phyloP scores from a whole-genome alignment of 1,139 yeast genomes.

The Blastobotrys aristatus region DNA sequence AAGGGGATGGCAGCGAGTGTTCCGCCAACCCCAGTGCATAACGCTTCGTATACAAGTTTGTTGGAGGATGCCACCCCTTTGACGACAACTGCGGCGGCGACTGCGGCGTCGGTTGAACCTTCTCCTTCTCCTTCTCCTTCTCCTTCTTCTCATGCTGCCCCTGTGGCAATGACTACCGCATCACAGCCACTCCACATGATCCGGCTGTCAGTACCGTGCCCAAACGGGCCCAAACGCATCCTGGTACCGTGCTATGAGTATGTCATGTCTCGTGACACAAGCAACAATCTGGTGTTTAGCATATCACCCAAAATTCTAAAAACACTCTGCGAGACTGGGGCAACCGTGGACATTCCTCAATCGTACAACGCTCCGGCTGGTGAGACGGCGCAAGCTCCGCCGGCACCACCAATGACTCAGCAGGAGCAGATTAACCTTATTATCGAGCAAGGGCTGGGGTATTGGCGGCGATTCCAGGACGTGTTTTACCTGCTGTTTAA shows the following conservation, averaged over 20 bases:
- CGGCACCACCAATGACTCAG: not conserved
- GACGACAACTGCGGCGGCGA: not conserved
- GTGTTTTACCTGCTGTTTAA: slow-evolving; percentile 1
- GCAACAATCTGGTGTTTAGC: slow-evolving; percentile 14
- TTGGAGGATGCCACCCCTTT: not conserved
- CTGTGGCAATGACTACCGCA: not conserved
- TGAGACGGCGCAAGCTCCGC: not conserved
- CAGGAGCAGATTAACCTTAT: not conserved
- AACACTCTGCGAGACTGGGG: slow-evolving; percentile 8
- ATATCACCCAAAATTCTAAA: slow-evolving; percentile 14
- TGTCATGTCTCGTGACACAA: slow-evolving; percentile 10
- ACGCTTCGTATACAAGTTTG: not conserved
- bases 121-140: not conserved
- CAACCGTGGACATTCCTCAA: slow-evolving; percentile 10
- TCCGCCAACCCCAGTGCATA: slow-evolving; percentile 2
- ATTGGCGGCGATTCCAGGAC: slow-evolving; percentile 1
- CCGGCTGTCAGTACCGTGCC: slow-evolving; percentile 9
- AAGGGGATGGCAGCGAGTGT: not conserved
- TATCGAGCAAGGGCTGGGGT: not conserved
- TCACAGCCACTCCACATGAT: slow-evolving; percentile 12
- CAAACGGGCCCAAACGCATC: slow-evolving; percentile 9
- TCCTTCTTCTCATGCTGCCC: not conserved
- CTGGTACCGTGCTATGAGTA: slow-evolving; percentile 17
- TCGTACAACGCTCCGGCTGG: not conserved
- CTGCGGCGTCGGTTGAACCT: not conserved